Evolutionary conservation across 2,329 filamentous ascomycete genomes (phyloP).

Genomic region (Dendryphion nanum): DNA sequence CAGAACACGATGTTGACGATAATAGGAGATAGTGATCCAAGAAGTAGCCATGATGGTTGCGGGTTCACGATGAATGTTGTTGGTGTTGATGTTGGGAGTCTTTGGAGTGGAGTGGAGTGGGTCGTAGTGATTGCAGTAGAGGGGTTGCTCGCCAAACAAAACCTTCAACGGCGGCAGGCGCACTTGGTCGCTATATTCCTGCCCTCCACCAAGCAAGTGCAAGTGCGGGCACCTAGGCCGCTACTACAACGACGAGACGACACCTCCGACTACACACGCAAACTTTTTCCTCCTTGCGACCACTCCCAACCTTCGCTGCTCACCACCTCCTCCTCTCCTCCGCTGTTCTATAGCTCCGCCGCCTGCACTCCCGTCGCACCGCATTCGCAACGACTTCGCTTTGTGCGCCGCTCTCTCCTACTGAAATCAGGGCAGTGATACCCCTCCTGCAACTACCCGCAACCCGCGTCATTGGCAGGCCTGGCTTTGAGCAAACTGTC

Average conservation of each 20-base stretch:
- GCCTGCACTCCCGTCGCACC: constrained; percentile 21
- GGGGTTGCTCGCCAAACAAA: too few relatives aligned
- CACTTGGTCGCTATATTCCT: too few relatives aligned
- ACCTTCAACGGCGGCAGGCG: too few relatives aligned
- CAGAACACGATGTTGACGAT: too few relatives aligned
- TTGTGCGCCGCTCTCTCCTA: constrained; percentile 17
- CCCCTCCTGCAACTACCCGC: constrained; percentile 21
- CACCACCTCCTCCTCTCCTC: neutral
- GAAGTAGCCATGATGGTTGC: too few relatives aligned
- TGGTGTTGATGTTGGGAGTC: too few relatives aligned
- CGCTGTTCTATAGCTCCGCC: neutral
- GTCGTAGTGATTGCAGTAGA: too few relatives aligned
- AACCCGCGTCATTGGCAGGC: constrained; percentile 25
- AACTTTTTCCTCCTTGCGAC: constrained; percentile 7
- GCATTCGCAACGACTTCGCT: constrained; percentile 18
- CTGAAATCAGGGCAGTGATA: constrained; percentile 19
- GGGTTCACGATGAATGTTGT: too few relatives aligned
- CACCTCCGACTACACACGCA: too few relatives aligned
- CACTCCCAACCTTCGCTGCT: neutral
- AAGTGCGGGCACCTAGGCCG: constrained; percentile 3
- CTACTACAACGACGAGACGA: constrained; percentile 3
- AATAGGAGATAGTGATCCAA: too few relatives aligned
- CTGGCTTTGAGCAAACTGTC: neutral
- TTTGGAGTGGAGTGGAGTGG: too few relatives aligned
- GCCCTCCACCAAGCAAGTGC: too few relatives aligned